A percentile compares a stretch with the other conserved stretches of the same genome.
Conservation (phyloP, 345 rosid genomes). For the Toxicodendron radicans region DNA sequence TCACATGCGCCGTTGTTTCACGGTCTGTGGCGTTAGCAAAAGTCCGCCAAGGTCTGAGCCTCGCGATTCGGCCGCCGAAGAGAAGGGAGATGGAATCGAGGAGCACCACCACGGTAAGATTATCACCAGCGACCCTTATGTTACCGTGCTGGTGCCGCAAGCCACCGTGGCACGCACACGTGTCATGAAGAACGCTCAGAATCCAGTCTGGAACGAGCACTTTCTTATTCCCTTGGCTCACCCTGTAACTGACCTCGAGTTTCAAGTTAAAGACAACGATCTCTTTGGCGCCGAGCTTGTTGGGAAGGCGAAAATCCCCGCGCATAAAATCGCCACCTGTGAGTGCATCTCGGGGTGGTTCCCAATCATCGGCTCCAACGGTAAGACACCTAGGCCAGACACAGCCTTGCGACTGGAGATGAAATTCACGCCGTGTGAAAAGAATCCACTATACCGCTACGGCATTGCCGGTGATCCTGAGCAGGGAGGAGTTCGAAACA, state of each 20-base stretch:
- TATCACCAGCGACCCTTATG: slow-evolving; percentile 83
- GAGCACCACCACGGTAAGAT: slow-evolving; percentile 41
- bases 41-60: slow-evolving; percentile 1
- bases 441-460: slow-evolving; percentile 41
- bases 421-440: slow-evolving; percentile 61
- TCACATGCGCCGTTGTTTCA: slow-evolving; percentile 44
- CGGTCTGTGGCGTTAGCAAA: slow-evolving; percentile 39
- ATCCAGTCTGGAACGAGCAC: slow-evolving; percentile 74
- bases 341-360: slow-evolving; percentile 53
- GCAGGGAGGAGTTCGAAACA: neutral
- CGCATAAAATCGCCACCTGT: slow-evolving; percentile 36
- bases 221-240: slow-evolving; percentile 76
- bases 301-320: slow-evolving; percentile 61
- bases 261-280: slow-evolving; percentile 81
- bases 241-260: slow-evolving; percentile 57
- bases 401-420: slow-evolving; percentile 49
- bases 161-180: slow-evolving; percentile 80
- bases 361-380: slow-evolving; percentile 39
- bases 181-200: slow-evolving; percentile 61
- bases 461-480: slow-evolving; percentile 72
- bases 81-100: neutral
- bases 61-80: slow-evolving; percentile 1
- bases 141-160: slow-evolving; percentile 82
- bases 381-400: slow-evolving; percentile 57
- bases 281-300: slow-evolving; percentile 74